Evolutionary conservation across 129 eudicot genomes (phyloP), one percentile per base, ranked within the genome.

Genomic region (Apium graveolens): DNA sequence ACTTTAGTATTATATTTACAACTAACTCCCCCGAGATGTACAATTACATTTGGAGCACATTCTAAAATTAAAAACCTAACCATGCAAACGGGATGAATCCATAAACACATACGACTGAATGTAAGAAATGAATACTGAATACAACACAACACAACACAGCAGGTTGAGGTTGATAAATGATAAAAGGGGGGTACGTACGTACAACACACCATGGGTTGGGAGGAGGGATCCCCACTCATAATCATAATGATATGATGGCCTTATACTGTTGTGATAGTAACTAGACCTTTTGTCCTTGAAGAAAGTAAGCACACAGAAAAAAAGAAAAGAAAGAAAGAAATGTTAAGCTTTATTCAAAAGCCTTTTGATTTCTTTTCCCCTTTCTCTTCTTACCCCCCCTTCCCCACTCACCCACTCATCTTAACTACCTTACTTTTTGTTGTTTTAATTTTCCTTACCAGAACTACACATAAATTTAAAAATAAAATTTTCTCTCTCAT

Each of bases 311-410:
- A 70, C 6, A 3, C 16, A 44, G 48, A 11, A 12, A 9, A 3
- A 35, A n/a, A 34, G n/a, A 75, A 74, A 74, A 35, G 38, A 35
- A 32, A 24, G 37, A 76, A 76, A 42, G 76, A 42, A 43, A 7
- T 45, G 14, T 4, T 49, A 76, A 49, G 45, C 66, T 55, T 76
- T 49, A 14, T 5, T 26, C 24, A 3, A 53, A 53, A 76, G 71
- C 71, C 79, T 76, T 76, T 21, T 38, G 71, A 76, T 55, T 55
- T 76, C 79, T 72, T 72, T 21, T 34, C 76, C 13, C 45, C 12
- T 1, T 41, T 39, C 41, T 18, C 24, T 41, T 41, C 49, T 21
- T 0, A 12, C 76, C 26, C 53, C 11, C 0, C 43, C n/a, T n/a
- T n/a, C n/a, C 48, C 48, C 76, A 71, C 75, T 24, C 75, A 38